Base-by-base conservation (phyloP, 768 basidiomycete genomes). In the Lactarius deliciosus region DNA sequence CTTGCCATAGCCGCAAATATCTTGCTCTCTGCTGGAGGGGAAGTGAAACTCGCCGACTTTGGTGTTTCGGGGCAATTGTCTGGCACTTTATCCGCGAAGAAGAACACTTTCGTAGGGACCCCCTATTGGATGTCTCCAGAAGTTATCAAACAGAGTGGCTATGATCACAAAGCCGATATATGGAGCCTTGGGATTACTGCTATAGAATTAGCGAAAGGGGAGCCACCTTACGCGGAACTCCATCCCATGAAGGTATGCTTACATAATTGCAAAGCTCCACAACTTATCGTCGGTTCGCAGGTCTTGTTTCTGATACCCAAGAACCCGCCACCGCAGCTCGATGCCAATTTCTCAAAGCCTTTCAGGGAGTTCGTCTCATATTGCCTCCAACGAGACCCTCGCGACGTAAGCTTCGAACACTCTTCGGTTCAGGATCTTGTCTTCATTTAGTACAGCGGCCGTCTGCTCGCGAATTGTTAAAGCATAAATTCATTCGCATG, bases 121-220 rank as follows among this genome's bases (percentile, higher is more conserved):
- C 96, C 96, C 3, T 99, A 98, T 75, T 99, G 97, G 97, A 99
- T 99, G 97, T 94, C 94, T 8, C 97, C 97, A 7, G 97, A 99
- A 75, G 96, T 98, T 28, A 99, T 99, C 81, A 98, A 98, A 76
- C 97, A 99, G 78, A 96, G 94, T 64, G 97, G 97, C 5, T 99
- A 99, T 77, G 97, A 98, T 73, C 91, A 96, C 76, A 98, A 98
- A 75, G 97, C 97, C 18, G 97, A 99, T 77, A 98, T 99, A 58
- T 99, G 97, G 97, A 94, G 91, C 77, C 79, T 99, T 69, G 97
- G 96, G 16, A 96, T 96, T 72, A 99, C 97, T 8, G 92, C 94
- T 36, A 98, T 98, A 71, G 97, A 99, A 76, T 82, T 99, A 72
- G 97, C 97, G 1, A 96, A 91, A 77, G 96, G 96, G 34, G 96